Evolutionary conservation across 1,284 basidiomycete species (phyloP), one percentile per base, ranked within the genome.

Genomic region (Gomphus bonarii): DNA sequence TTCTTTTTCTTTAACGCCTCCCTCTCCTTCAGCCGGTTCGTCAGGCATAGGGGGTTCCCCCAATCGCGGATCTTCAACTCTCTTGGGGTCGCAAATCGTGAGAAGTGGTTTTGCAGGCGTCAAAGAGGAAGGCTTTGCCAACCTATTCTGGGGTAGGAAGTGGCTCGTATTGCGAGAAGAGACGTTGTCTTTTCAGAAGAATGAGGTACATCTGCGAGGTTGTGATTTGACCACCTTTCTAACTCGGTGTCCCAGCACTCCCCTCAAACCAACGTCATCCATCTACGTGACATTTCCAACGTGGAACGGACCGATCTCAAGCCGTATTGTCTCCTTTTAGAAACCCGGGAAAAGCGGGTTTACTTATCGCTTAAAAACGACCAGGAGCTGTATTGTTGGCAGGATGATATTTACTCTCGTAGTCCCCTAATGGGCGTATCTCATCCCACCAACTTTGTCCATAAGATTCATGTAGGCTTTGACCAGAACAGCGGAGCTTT

Each of bases 391-490:
- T 98, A 99, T 67, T 85, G 84, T 30, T 98, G 95, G 95, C 84
- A 93, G 73, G 95, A 99, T 67, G 95, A 97, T 66, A 88, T 99
- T 60, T 97, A 98, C 71, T 84, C 83, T 7, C 82, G 94, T 55
- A 92, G 90, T 63, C 93, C 95, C 0, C 76, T 95, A 50, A 91
- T 93, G 84, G 93, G 94, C 40, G 91, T 95, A 22, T 88, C 88
- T 66, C 88, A 88, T 63, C 95, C 95, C 0, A 97, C 93, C 16
- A 95, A 99, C 72, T 98, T 98, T 68, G 92, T 97, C 0, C 95
- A 98, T 73, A 92, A 97, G 69, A 93, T 98, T 2, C 95, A 99
- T 70, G 95, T 99, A 60, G 95, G 95, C 6, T 98, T 97, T 65
- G 95, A 99, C 71, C 91, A 94, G 0, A 78, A 92, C 49, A 89